A percentile compares a stretch with the other conserved stretches of the same genome.
Evolutionary conservation across 495 filamentous ascomycete species (phyloP).

Genomic region (Talaromyces nanjingensis): DNA sequence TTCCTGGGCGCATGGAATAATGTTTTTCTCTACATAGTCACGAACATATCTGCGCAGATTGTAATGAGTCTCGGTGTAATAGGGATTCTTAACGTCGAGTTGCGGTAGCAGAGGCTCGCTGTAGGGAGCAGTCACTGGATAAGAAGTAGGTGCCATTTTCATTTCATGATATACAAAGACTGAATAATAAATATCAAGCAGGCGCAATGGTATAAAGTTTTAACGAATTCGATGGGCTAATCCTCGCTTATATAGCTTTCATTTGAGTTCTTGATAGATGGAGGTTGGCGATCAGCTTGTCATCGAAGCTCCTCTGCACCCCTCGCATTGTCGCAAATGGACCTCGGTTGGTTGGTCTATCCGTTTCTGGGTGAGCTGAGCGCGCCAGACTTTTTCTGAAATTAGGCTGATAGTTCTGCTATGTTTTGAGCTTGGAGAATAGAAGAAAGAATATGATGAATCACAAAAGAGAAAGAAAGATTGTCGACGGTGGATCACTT

Average conservation of each 20-base stretch:
- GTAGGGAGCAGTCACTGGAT: slow-evolving; percentile 31
- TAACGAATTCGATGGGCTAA: neutral
- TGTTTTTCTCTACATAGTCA: slow-evolving; percentile 36
- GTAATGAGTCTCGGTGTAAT: slow-evolving; percentile 42
- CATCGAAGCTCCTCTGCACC: neutral
- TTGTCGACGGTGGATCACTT: neutral
- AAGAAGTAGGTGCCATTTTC: neutral
- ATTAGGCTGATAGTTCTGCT: neutral
- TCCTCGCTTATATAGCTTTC: neutral
- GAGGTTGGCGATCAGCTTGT: neutral
- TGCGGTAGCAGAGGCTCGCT: slow-evolving; percentile 34
- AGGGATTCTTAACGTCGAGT: slow-evolving; percentile 32
- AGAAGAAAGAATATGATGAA: neutral
- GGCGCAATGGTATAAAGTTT: neutral
- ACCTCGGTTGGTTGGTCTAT: neutral
- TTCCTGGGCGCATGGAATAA: slow-evolving; percentile 37
- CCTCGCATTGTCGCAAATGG: neutral
- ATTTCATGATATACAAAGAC: neutral
- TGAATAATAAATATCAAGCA: neutral
- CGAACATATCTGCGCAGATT: slow-evolving; percentile 38
- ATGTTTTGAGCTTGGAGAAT: neutral
- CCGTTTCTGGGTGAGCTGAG: neutral
- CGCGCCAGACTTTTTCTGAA: neutral
- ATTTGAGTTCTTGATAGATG: neutral
- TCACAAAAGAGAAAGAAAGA: neutral